phyloP scores from a whole-genome alignment of 2,329 filamentous ascomycete genomes.

The Epichloe uncinata region DNA sequence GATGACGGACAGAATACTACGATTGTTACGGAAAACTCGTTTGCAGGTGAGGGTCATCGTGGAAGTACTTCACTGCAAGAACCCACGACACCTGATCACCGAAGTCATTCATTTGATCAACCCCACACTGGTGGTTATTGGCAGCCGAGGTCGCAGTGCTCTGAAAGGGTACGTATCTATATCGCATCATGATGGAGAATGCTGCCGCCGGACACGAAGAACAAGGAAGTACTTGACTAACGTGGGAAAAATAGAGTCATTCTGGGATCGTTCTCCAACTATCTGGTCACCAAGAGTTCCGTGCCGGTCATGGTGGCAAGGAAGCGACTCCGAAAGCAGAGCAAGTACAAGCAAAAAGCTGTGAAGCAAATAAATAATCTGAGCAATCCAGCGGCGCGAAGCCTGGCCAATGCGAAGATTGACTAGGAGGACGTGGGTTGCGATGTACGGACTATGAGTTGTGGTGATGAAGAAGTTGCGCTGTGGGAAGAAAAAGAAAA shows the following conservation, averaged over 20 bases:
- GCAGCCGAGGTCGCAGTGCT: constrained; percentile 79
- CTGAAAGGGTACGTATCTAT: constrained; percentile 64
- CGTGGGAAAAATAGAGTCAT: constrained; percentile 52
- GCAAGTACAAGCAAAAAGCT: constrained; percentile 57
- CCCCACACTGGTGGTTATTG: constrained; percentile 85
- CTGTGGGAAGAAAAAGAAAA: too few relatives aligned
- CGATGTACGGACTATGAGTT: background rate
- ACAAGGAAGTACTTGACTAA: background rate
- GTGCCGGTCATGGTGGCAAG: constrained; percentile 96
- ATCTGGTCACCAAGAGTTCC: constrained; percentile 90
- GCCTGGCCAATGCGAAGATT: constrained; percentile 60
- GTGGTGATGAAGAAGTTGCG: background rate
- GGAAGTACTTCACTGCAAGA: constrained; percentile 97
- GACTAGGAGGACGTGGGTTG: constrained; percentile 35
- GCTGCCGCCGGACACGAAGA: background rate
- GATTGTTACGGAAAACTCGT: constrained; percentile 75
- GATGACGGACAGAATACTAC: constrained; percentile 72
- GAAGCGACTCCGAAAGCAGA: constrained; percentile 78
- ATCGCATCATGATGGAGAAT: too few relatives aligned
- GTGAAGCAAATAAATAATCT: constrained; percentile 73
- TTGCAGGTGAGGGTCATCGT: constrained; percentile 88
- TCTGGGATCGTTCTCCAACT: constrained; percentile 92
- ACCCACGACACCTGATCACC: constrained; percentile 86
- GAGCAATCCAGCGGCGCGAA: constrained; percentile 51
- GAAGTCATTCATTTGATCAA: constrained; percentile 92